Conservation (phyloP, 2,329 filamentous ascomycete species). For the Ascomycota sp. region DNA sequence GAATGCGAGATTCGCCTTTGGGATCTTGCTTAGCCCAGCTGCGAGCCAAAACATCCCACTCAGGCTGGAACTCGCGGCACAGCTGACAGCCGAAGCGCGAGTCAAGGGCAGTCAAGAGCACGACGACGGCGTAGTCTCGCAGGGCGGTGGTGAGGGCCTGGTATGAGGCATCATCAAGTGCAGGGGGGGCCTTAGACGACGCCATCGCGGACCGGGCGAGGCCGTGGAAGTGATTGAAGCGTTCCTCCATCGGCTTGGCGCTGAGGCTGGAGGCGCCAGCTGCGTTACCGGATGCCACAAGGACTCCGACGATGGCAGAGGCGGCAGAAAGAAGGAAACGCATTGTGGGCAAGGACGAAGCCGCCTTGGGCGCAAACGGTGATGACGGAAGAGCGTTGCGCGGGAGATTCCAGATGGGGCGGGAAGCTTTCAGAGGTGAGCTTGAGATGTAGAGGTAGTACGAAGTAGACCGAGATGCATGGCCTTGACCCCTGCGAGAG, state of each 20-base stretch:
- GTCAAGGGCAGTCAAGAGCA: slow-evolving; percentile 75
- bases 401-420: too few relatives aligned
- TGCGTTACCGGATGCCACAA: too few relatives aligned
- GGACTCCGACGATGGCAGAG: slow-evolving; percentile 12
- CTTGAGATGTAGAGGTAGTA: too few relatives aligned
- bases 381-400: too few relatives aligned
- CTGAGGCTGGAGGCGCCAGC: too few relatives aligned
- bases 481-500: too few relatives aligned
- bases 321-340: slow-evolving; percentile 41
- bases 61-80: slow-evolving; percentile 77
- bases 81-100: slow-evolving; percentile 62
- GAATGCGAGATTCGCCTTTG: slow-evolving; percentile 43
- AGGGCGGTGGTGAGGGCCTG: slow-evolving; percentile 51
- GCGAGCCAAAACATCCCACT: slow-evolving; percentile 70
- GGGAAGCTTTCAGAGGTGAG: too few relatives aligned
- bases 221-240: slow-evolving; percentile 47
- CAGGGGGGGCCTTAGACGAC: slow-evolving; percentile 30
- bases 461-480: too few relatives aligned
- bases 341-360: slow-evolving; percentile 23
- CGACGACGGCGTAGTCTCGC: slow-evolving; percentile 60
- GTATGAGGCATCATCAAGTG: slow-evolving; percentile 58
- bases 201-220: slow-evolving; percentile 36
- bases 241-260: slow-evolving; percentile 29
- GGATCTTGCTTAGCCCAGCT: slow-evolving; percentile 78
- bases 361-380: too few relatives aligned